Conservation (phyloP, 371 early-diverging fungal species). For the Parasitella parasitica region DNA sequence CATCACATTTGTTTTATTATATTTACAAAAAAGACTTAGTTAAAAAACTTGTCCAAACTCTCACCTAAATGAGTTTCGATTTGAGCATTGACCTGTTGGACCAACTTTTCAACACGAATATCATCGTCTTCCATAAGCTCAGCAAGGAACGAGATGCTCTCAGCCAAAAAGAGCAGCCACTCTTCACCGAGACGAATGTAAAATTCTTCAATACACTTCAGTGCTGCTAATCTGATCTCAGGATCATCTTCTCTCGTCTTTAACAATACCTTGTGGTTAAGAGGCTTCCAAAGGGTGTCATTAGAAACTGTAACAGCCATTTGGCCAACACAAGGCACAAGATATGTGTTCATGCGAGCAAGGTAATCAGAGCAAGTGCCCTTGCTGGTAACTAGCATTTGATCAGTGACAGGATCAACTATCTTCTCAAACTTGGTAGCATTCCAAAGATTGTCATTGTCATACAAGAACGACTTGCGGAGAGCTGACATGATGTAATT, state of each 20-base stretch:
- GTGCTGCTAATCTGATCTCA: slow-evolving; percentile 74
- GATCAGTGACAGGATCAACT: slow-evolving; percentile 69
- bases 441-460: slow-evolving; percentile 71
- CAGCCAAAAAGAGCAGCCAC: slow-evolving; percentile 88
- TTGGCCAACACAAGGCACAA: slow-evolving; percentile 83
- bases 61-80: slow-evolving; percentile 92
- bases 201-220: slow-evolving; percentile 75
- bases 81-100: slow-evolving; percentile 79
- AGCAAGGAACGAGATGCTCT: slow-evolving; percentile 93
- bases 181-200: slow-evolving; percentile 89
- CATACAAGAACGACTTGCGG: slow-evolving; percentile 72
- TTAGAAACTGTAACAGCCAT: slow-evolving; percentile 78
- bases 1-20: not conserved
- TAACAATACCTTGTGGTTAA: slow-evolving; percentile 80
- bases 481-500: slow-evolving; percentile 60
- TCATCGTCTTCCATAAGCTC: slow-evolving; percentile 91
- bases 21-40: slow-evolving; percentile 37
- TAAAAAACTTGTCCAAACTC: slow-evolving; percentile 76
- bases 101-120: slow-evolving; percentile 75
- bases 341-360: slow-evolving; percentile 55
- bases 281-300: slow-evolving; percentile 86
- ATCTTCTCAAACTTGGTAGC: slow-evolving; percentile 74
- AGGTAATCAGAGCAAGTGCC: slow-evolving; percentile 48
- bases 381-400: slow-evolving; percentile 61
- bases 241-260: slow-evolving; percentile 72